These are phyloP conservation scores for Lactifluus volemus DNA, from an alignment of 768 basidiomycete genomes.

Conservation along the genomic window DNA sequence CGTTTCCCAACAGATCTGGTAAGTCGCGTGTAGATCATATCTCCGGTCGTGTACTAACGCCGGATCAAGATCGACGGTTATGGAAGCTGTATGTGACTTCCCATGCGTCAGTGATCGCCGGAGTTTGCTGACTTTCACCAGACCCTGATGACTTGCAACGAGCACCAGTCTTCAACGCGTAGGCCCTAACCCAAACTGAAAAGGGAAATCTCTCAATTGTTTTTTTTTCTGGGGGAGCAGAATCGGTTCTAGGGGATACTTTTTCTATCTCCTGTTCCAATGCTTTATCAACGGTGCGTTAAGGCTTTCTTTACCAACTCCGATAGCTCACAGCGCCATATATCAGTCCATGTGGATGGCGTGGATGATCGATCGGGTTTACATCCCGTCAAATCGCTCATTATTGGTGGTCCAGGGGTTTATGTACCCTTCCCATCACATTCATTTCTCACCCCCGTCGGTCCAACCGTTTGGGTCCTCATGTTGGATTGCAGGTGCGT, in stretches of 20 bases:
- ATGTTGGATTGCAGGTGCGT: slow-evolving; percentile 75
- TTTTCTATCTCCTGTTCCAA: slow-evolving; percentile 92
- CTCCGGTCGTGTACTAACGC: not conserved
- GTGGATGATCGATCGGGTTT: slow-evolving; percentile 46
- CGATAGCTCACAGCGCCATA: not conserved
- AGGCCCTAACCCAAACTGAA: slow-evolving; percentile 20
- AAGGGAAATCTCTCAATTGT: not conserved
- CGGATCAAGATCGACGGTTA: slow-evolving; percentile 62
- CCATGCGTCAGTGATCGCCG: not conserved
- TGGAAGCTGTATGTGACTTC: slow-evolving; percentile 60
- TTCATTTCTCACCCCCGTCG: slow-evolving; percentile 72
- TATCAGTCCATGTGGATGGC: slow-evolving; percentile 65
- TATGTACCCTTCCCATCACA: slow-evolving; percentile 78
- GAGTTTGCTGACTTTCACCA: slow-evolving; percentile 23
- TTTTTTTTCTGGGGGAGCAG: slow-evolving; percentile 28
- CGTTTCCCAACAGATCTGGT: slow-evolving; percentile 3
- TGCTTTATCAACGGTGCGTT: slow-evolving; percentile 72
- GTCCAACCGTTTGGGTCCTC: slow-evolving; percentile 66
- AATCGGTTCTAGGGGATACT: slow-evolving; percentile 80
- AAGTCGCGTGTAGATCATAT: not conserved
- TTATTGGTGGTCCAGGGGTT: slow-evolving; percentile 69
- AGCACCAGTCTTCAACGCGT: slow-evolving; percentile 68
- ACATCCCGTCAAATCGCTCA: slow-evolving; percentile 61
- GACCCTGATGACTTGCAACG: slow-evolving; percentile 76
- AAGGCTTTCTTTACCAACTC: slow-evolving; percentile 3